Base-by-base conservation (phyloP, 345 rosid genomes). In the Camelina sativa region DNA sequence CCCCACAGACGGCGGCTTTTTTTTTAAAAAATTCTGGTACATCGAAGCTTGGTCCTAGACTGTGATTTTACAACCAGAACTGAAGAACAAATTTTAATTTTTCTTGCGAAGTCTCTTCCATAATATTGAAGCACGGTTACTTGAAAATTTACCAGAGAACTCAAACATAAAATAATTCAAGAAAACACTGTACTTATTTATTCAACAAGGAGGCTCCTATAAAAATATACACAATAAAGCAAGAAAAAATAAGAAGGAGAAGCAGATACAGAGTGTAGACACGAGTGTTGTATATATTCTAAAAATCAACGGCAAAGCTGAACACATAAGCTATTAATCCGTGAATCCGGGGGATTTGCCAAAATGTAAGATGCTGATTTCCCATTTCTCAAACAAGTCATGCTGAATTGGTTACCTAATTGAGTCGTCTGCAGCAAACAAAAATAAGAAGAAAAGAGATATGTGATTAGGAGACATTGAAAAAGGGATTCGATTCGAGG, bases 341-440 rank as follows among this genome's bases (percentile, higher is more conserved):
- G 64, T 16, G 92, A 76, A 50, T 5, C 41, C 13, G 82, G 78
- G 23, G 82, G 67, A 71, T 76, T 68, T 2, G 89, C n/a, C 82
- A 87, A 63, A 30, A 71, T 50, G 78, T 83, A 87, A 3, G 76
- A 35, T n/a, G 48, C 67, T 6, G 90, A 82, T 72, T 83, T 88
- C 37, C 96, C 90, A 17, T 78, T 91, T 81, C 75, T 85, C 35
- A 76, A 77, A 83, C 98, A 93, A 4, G 96, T 93, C 54, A 93
- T 20, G 67, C 86, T 91, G 41, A 80, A 73, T 72, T 91, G 96
- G 85, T 70, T 91, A 34, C 97, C 94, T 3, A 76, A 34, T 75
- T 82, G 86, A 34, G 41, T 65, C 22, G 87, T 76, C 98, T 93
- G 91, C 86, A 79, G 48, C 35, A n/a, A 60, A 22, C 19, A 71